phyloP scores from a whole-genome alignment of 2,329 filamentous ascomycete genomes.

The Chaetoscypha palmicola region DNA sequence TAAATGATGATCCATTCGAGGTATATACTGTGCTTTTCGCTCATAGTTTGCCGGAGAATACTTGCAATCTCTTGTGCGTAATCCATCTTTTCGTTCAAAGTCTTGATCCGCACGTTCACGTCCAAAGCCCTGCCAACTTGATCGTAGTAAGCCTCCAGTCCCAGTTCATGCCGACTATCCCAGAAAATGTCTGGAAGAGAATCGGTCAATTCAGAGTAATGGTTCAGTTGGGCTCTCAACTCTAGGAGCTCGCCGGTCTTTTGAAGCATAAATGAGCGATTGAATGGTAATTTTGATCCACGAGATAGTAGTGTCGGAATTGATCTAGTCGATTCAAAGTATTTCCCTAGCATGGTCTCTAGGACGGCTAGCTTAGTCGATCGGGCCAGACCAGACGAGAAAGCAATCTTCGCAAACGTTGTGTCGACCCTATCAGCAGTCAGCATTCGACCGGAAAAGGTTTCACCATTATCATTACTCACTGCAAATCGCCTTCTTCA shows the following conservation, averaged over 20 bases:
- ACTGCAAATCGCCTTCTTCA: conserved; percentile 33
- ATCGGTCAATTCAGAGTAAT: conserved; percentile 95
- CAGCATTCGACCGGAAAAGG: conserved; percentile 5
- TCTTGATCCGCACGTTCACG: conserved; percentile 82
- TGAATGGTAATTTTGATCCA: conserved; percentile 56
- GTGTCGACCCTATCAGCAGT: conserved; percentile 38
- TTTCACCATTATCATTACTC: neutral
- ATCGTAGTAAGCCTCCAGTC: conserved; percentile 90
- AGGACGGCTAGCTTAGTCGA: conserved; percentile 91
- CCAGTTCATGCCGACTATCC: conserved; percentile 83
- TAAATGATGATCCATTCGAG: conserved; percentile 95
- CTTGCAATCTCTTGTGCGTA: conserved; percentile 93
- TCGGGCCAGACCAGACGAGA: conserved; percentile 86
- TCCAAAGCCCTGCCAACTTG: conserved; percentile 86
- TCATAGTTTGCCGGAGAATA: conserved; percentile 79
- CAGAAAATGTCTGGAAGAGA: conserved; percentile 94
- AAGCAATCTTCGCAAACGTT: conserved; percentile 88
- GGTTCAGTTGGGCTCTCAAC: conserved; percentile 85
- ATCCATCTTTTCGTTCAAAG: conserved; percentile 94
- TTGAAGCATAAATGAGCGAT: conserved; percentile 73
- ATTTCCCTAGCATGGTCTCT: conserved; percentile 72
- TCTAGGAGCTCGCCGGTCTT: conserved; percentile 90
- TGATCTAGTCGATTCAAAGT: conserved; percentile 77
- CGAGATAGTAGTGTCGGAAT: conserved; percentile 74
- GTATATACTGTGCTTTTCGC: conserved; percentile 80